Evolutionary conservation across 73 alveolate genomes (phyloP).

Genomic region (Paramecium sexaurelia): DNA sequence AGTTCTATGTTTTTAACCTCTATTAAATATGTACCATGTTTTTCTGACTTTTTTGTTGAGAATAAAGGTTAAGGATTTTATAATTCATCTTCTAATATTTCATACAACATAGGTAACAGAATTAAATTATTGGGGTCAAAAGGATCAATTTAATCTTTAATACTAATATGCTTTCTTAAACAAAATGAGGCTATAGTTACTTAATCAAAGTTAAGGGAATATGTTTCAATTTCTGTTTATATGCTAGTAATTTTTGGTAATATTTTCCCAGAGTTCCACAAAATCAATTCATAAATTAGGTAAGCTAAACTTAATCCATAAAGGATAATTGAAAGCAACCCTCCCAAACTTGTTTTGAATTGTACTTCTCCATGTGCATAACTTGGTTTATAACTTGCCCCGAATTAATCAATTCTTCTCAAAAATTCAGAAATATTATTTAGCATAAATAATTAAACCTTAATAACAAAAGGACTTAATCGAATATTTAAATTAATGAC

Average conservation of each 20-base stretch:
- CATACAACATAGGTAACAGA: not conserved
- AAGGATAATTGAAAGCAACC: not conserved
- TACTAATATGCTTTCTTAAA: not conserved
- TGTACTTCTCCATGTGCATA: not conserved
- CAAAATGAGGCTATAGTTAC: conserved; percentile 37
- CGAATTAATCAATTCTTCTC: not conserved
- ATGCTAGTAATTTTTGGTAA: not conserved
- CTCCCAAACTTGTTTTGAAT: not conserved
- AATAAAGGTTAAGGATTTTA: not conserved
- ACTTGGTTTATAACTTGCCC: conserved; percentile 42
- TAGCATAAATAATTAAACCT: not conserved
- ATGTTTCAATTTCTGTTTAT: not conserved
- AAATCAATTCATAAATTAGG: not conserved
- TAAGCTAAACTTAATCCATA: conserved; percentile 55
- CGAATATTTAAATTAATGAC: not conserved
- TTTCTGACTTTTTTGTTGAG: not conserved
- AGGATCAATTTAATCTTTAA: not conserved
- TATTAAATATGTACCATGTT: not conserved
- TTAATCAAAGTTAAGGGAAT: not conserved
- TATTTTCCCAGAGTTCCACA: conserved; percentile 2
- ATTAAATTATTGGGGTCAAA: not conserved
- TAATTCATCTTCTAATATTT: not conserved
- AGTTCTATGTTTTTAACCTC: not conserved
- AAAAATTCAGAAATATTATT: not conserved
- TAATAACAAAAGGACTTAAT: not conserved